These are phyloP conservation scores for Staphylotrichum tortipilum DNA, from an alignment of 495 filamentous ascomycete genomes.

Conservation along the genomic window DNA sequence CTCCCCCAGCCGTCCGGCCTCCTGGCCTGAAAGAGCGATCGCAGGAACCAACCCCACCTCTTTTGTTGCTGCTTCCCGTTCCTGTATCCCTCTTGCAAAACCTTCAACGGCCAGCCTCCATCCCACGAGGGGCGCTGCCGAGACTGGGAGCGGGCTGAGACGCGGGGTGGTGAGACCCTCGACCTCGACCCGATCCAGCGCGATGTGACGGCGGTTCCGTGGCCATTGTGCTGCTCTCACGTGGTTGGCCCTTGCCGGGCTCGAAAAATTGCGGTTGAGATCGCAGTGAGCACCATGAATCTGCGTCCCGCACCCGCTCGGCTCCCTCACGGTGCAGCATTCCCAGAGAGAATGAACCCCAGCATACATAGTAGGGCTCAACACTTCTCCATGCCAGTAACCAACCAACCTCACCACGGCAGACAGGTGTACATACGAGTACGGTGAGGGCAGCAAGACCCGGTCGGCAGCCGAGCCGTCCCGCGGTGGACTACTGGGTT, in stretches of 20 bases:
- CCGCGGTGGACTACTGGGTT: constrained; percentile 7
- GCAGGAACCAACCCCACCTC: background rate
- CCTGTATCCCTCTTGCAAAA: background rate
- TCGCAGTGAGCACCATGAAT: constrained; percentile 6
- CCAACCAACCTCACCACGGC: too few relatives aligned
- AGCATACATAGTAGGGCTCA: too few relatives aligned
- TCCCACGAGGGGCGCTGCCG: background rate
- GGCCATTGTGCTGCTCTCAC: background rate
- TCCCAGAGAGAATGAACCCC: too few relatives aligned
- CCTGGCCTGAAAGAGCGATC: background rate
- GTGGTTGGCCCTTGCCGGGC: background rate
- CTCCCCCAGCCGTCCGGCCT: background rate
- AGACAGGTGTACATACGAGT: too few relatives aligned
- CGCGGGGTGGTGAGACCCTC: constrained; percentile 8
- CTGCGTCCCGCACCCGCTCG: background rate
- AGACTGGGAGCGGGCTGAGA: too few relatives aligned
- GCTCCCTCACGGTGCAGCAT: too few relatives aligned
- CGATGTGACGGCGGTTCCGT: constrained; percentile 20
- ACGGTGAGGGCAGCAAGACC: background rate
- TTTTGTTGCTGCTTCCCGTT: background rate
- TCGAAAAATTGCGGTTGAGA: constrained; percentile 1
- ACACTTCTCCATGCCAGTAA: too few relatives aligned
- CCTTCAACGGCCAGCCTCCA: background rate
- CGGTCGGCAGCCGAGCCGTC: constrained; percentile 22
- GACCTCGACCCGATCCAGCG: constrained; percentile 14